phyloP scores from a whole-genome alignment of 2,329 filamentous ascomycete genomes.

The Taxawa tesnikishii region DNA sequence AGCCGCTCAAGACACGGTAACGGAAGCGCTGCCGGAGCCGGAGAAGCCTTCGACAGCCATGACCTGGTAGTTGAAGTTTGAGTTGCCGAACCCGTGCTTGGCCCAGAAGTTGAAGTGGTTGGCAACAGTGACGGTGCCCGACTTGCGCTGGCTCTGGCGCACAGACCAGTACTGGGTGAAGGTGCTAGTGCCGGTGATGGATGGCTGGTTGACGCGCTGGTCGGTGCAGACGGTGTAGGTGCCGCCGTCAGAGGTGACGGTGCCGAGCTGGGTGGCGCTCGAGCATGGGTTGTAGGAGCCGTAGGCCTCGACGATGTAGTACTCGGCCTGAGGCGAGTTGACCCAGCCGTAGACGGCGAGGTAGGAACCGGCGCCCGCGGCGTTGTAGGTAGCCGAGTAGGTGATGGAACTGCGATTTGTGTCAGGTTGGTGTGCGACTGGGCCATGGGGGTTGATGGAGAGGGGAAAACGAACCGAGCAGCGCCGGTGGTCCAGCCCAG shows the following conservation, averaged over 20 bases:
- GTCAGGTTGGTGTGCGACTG: slow-evolving; percentile 1
- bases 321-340: no score
- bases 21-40: slow-evolving; percentile 10
- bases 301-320: no score
- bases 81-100: slow-evolving; percentile 13
- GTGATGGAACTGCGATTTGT: no score
- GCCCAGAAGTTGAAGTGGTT: slow-evolving; percentile 17
- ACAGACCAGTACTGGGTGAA: slow-evolving; percentile 33
- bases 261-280: slow-evolving; percentile 16
- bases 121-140: slow-evolving; percentile 14
- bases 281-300: slow-evolving; percentile 22
- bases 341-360: slow-evolving; percentile 32
- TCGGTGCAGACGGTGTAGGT: slow-evolving; percentile 26
- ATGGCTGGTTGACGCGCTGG: slow-evolving; percentile 25
- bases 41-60: slow-evolving; percentile 13
- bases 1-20: slow-evolving; percentile 13
- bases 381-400: slow-evolving; percentile 23
- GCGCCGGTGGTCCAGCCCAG: slow-evolving; percentile 11
- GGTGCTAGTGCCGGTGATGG: slow-evolving; percentile 26
- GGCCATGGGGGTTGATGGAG: neutral
- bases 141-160: slow-evolving; percentile 20
- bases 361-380: slow-evolving; percentile 21
- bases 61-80: slow-evolving; percentile 18
- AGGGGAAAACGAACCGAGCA: slow-evolving; percentile 8
- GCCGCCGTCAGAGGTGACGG: slow-evolving; percentile 22